Evolutionary conservation across 2,329 filamentous ascomycete species (phyloP).

Genomic region (Leptographium procerum): DNA sequence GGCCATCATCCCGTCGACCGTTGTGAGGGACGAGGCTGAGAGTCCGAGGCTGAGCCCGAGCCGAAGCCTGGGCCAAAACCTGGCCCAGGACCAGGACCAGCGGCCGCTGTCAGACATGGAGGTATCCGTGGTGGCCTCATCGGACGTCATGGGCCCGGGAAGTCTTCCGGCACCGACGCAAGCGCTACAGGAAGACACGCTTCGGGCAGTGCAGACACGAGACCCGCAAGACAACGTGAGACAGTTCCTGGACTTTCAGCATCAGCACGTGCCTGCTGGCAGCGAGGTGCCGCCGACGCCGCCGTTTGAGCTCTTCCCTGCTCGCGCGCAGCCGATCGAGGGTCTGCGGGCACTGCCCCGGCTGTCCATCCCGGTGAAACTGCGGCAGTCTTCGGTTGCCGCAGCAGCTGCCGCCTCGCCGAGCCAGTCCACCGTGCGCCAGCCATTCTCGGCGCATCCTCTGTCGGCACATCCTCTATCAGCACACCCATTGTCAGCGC

Average conservation of each 20-base stretch:
- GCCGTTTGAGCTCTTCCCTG: conserved; percentile 52
- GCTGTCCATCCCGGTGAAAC: conserved; percentile 43
- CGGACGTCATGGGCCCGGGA: conserved; percentile 71
- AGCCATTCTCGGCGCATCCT: conserved; percentile 15
- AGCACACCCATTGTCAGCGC: conserved; percentile 2
- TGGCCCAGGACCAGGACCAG: conserved; percentile 31
- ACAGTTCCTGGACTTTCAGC: conserved; percentile 82
- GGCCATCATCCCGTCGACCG: conserved; percentile 34
- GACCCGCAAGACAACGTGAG: conserved; percentile 90
- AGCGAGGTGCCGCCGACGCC: conserved; percentile 57
- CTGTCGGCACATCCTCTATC: conserved; percentile 15
- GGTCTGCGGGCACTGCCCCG: conserved; percentile 49
- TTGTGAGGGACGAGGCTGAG: not conserved
- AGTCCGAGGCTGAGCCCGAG: not conserved
- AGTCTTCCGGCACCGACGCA: conserved; percentile 41
- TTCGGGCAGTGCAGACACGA: conserved; percentile 56
- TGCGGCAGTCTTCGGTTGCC: conserved; percentile 9
- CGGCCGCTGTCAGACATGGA: conserved; percentile 64
- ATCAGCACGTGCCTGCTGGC: conserved; percentile 31
- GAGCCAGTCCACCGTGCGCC: conserved; percentile 9
- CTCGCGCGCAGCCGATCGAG: conserved; percentile 32
- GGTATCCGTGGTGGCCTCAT: conserved; percentile 81
- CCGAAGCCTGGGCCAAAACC: not conserved
- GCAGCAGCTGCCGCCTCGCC: conserved; percentile 9
- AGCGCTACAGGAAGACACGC: conserved; percentile 60